Evolutionary conservation across 805 yeast genomes (phyloP).

Genomic region (Hanseniaspora taiwanica): DNA sequence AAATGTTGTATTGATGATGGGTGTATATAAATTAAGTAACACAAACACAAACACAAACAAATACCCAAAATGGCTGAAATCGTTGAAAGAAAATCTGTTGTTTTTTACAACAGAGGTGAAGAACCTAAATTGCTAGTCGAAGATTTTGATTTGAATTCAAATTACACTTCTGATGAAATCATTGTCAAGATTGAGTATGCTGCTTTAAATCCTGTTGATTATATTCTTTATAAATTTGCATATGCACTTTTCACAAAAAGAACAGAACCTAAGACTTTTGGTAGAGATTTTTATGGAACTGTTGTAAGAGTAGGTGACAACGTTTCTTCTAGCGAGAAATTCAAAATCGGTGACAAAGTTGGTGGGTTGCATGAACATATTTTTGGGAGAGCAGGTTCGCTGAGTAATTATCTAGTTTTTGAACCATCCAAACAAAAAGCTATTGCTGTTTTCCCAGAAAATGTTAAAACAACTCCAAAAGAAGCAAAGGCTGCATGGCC

Average conservation of each 20-base stretch:
- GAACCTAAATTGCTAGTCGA: constrained; percentile 8
- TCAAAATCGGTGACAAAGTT: constrained; percentile 18
- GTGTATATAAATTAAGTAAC: too few relatives aligned
- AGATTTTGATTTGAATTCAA: constrained; percentile 15
- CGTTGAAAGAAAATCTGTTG: constrained; percentile 16
- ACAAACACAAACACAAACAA: neutral
- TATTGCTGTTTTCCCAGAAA: constrained; percentile 25
- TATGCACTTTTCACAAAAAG: constrained; percentile 5
- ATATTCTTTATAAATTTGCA: constrained; percentile 10
- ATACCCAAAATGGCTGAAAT: neutral
- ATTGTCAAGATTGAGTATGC: constrained; percentile 20
- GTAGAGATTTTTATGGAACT: constrained; percentile 20
- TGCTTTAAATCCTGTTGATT: constrained; percentile 21
- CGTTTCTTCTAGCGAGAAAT: constrained; percentile 9
- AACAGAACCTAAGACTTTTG: constrained; percentile 11
- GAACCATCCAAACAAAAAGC: constrained; percentile 21
- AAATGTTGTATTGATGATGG: too few relatives aligned
- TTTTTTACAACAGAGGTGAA: constrained; percentile 12
- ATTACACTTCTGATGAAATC: constrained; percentile 15
- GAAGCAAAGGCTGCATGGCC: constrained; percentile 42
- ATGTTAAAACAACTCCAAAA: constrained; percentile 27
- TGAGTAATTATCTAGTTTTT: constrained; percentile 33
- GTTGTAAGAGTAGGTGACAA: constrained; percentile 16
- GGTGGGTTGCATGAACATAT: constrained; percentile 14
- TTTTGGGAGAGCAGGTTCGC: constrained; percentile 26